phyloP scores from a whole-genome alignment of 306 rosid species.

The Cucurbita argyrosperma region DNA sequence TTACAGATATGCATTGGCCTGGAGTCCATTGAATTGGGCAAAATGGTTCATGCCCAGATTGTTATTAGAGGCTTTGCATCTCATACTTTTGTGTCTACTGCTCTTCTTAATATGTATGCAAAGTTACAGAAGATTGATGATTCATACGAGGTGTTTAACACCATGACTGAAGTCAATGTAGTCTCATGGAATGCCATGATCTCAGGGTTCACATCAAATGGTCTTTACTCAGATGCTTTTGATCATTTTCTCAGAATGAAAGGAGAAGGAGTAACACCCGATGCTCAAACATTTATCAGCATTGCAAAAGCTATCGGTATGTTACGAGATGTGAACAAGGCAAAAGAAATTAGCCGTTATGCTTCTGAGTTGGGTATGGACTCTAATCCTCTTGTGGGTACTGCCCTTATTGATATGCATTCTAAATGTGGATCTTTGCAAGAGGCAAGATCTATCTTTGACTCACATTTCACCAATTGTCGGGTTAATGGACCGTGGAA shows the following conservation, averaged over 20 bases:
- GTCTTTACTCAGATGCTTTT: conserved; percentile 37
- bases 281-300: conserved; percentile 33
- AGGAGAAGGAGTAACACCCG: conserved; percentile 25
- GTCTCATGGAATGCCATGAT: conserved; percentile 78
- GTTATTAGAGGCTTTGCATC: conserved; percentile 37
- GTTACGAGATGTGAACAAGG: conserved; percentile 34
- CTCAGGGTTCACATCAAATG: conserved; percentile 38
- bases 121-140: conserved; percentile 36
- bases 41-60: conserved; percentile 58
- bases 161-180: conserved; percentile 32
- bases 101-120: conserved; percentile 76
- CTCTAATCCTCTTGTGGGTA: conserved; percentile 40
- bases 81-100: conserved; percentile 36
- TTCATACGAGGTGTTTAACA: conserved; percentile 38
- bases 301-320: conserved; percentile 48
- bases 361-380: conserved; percentile 42
- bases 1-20: conserved; percentile 52
- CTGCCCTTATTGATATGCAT: conserved; percentile 60
- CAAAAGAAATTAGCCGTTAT: conserved; percentile 28
- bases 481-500: conserved; percentile 51
- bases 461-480: conserved; percentile 23
- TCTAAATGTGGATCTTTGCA: conserved; percentile 40
- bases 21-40: conserved; percentile 23
- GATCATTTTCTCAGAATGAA: conserved; percentile 37
- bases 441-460: conserved; percentile 35